phyloP scores from a whole-genome alignment of 2,329 filamentous ascomycete genomes.

The Claviceps paspali region DNA sequence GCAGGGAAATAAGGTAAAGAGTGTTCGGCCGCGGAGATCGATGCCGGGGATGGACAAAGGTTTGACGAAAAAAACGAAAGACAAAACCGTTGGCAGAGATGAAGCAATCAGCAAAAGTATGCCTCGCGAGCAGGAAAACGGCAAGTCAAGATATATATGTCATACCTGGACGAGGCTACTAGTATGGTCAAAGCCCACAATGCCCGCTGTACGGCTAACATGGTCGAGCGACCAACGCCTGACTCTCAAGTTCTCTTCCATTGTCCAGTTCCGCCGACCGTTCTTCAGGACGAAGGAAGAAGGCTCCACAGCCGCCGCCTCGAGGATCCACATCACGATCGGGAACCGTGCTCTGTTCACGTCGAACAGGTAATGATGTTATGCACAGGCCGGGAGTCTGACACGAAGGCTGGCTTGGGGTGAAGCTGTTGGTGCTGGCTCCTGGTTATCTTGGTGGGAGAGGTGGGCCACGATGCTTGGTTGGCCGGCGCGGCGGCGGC shows the following conservation, averaged over 20 bases:
- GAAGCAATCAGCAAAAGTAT: no score
- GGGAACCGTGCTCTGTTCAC: conserved; percentile 6
- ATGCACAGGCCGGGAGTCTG: conserved; percentile 8
- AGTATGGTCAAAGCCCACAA: neutral
- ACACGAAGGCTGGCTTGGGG: conserved; percentile 10
- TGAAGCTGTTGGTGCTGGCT: no score
- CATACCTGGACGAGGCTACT: neutral
- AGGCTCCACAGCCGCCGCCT: conserved; percentile 1
- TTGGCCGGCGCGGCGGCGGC: no score
- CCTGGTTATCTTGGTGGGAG: no score
- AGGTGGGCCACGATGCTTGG: no score
- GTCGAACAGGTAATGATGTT: neutral
- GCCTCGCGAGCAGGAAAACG: neutral
- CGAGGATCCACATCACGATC: neutral
- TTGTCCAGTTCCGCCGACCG: no score
- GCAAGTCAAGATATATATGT: neutral
- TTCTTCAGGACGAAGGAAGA: neutral
- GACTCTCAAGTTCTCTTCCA: no score
- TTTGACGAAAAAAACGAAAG: no score
- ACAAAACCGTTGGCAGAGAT: no score
- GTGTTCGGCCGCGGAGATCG: no score
- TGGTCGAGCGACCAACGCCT: neutral
- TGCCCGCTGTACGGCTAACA: conserved; percentile 1
- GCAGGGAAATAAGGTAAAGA: no score
- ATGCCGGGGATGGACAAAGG: no score